Evolutionary conservation across 2,329 filamentous ascomycete genomes (phyloP).

Genomic region (Capronia americana): DNA sequence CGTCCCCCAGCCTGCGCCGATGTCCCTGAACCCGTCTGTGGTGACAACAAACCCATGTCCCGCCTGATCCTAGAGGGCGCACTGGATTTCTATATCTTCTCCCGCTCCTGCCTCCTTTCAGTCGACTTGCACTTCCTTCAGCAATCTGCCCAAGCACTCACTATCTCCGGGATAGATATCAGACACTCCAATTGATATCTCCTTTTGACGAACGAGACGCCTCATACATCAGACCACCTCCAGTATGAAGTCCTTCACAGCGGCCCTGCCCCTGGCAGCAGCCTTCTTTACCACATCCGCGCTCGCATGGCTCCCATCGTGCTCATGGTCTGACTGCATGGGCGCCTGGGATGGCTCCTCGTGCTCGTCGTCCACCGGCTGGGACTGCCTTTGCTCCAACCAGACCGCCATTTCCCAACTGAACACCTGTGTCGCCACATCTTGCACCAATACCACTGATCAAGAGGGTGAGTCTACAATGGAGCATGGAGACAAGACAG

Average conservation of each 20-base stretch:
- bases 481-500: not conserved
- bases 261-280: constrained; percentile 32
- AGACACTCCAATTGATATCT: not conserved
- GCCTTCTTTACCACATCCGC: constrained; percentile 35
- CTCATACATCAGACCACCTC: constrained; percentile 3
- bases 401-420: constrained; percentile 38
- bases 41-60: constrained; percentile 23
- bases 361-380: constrained; percentile 35
- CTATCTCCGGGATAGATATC: not conserved
- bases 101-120: constrained; percentile 15
- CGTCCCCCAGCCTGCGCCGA: not conserved
- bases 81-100: constrained; percentile 30
- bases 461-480: constrained; percentile 36
- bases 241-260: constrained; percentile 38
- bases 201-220: not conserved
- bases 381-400: constrained; percentile 41
- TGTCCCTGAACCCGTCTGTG: not conserved
- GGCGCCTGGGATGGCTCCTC: constrained; percentile 37
- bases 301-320: constrained; percentile 37
- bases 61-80: constrained; percentile 17
- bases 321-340: constrained; percentile 40
- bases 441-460: constrained; percentile 40
- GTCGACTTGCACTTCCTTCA: constrained; percentile 14
- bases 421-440: constrained; percentile 40
- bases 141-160: constrained; percentile 14